Conservation (phyloP, 2,329 filamentous ascomycete species). For the Alternaria incomplexa region DNA sequence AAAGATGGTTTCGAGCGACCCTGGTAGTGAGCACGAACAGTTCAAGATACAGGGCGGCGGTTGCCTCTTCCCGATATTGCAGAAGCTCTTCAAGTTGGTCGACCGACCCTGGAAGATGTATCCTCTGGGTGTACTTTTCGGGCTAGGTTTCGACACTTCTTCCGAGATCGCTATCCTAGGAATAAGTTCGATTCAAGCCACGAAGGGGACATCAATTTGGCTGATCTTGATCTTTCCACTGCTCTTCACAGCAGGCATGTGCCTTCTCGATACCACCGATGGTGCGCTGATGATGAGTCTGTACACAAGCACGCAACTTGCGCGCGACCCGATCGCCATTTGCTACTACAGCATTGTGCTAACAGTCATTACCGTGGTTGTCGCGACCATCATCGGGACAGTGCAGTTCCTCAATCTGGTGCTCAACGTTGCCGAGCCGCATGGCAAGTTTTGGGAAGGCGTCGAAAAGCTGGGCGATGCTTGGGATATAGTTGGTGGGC, state of each 20-base stretch:
- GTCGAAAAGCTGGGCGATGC: slow-evolving; percentile 62
- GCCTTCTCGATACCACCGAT: slow-evolving; percentile 88
- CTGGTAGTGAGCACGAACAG: slow-evolving; percentile 56
- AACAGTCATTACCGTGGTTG: slow-evolving; percentile 80
- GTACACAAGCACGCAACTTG: slow-evolving; percentile 80
- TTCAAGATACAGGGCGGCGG: slow-evolving; percentile 79
- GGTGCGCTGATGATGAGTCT: slow-evolving; percentile 94
- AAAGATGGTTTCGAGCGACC: slow-evolving; percentile 61
- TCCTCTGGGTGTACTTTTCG: slow-evolving; percentile 82
- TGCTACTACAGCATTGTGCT: slow-evolving; percentile 92
- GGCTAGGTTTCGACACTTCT: slow-evolving; percentile 92
- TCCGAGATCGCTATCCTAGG: slow-evolving; percentile 92
- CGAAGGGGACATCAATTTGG: slow-evolving; percentile 89
- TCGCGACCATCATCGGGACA: slow-evolving; percentile 83
- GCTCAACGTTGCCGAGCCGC: slow-evolving; percentile 74
- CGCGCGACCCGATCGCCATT: slow-evolving; percentile 84
- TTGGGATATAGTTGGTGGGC: slow-evolving; percentile 47
- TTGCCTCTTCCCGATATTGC: slow-evolving; percentile 73
- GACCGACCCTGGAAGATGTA: slow-evolving; percentile 93
- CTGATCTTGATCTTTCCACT: slow-evolving; percentile 90
- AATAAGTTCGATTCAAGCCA: slow-evolving; percentile 85
- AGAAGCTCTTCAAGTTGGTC: slow-evolving; percentile 76
- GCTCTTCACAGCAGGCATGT: slow-evolving; percentile 95
- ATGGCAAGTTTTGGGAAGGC: slow-evolving; percentile 88
- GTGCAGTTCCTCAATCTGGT: slow-evolving; percentile 83